Base-by-base conservation (phyloP, 192 early-diverging fungal genomes). In the Piromyces finnis region DNA sequence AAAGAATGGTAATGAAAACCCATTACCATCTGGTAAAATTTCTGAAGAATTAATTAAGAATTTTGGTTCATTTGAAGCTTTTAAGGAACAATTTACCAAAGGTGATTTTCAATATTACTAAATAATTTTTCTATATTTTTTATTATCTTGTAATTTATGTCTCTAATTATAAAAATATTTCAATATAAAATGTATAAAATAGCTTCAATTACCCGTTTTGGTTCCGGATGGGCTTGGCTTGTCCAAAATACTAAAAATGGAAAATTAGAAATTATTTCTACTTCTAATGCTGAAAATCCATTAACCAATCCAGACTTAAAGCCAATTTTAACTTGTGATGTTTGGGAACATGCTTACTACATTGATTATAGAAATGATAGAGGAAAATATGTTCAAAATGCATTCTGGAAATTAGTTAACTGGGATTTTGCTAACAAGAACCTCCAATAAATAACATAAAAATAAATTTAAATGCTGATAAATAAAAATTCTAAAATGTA, bases 281-380 rank as follows among this genome's bases (percentile, higher is more conserved):
- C 85, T 78, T 84, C 84, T 81, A 84, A 86, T 32, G 85, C 85
- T 17, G 82, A 78, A 18, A 85, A 81, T 27, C 81, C 85, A 32
- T 28, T 85, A 30, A 30, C 28, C 79, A 83, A 82, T 80, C 32
- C 85, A 12, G 36, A 81, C 30, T 82, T 85, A 36, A 82, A 79
- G 80, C 84, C 85, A 32, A 78, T 85, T 41, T 32, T 85, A 29
- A 85, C 84, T 39, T 83, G 82, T 78, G 85, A 85, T 78, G 85
- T 85, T 12, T 85, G 85, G 85, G 85, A 85, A 59, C 85, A 85
- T 78, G 85, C 85, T 17, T 85, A 85, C 82, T 85, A 85, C 82
- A 85, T 84, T 78, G 84, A 85, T 79, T 85, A 84, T 79, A 78
- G 84, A 78, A 85, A 84, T 78, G 78, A 79, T 14, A 78, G 84